phyloP scores from a whole-genome alignment of 495 filamentous ascomycete genomes.

The Aspergillus leporis region DNA sequence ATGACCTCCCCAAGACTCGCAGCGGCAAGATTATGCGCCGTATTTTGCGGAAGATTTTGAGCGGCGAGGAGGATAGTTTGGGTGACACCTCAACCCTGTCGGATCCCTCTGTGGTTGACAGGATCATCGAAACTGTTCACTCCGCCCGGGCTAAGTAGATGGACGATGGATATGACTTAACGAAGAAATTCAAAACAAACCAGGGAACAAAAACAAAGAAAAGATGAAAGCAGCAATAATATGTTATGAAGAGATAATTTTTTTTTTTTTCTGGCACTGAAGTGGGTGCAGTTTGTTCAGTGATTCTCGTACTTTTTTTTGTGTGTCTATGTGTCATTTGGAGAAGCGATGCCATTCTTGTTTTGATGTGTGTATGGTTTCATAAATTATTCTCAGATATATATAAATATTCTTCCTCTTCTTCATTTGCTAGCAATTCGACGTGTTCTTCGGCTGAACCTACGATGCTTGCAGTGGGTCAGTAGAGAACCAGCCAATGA shows the following conservation, averaged over 20 bases:
- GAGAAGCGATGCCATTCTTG: constrained; percentile 17
- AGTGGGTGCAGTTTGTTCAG: neutral
- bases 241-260: constrained; percentile 4
- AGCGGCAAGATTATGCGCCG: constrained; percentile 99
- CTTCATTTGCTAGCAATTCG: no score
- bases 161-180: constrained; percentile 26
- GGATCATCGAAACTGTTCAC: constrained; percentile 83
- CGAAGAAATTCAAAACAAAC: constrained; percentile 12
- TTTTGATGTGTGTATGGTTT: constrained; percentile 13
- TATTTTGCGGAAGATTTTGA: constrained; percentile 94
- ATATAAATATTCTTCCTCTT: neutral
- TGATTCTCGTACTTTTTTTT: no score
- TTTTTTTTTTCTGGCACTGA: constrained; percentile 4
- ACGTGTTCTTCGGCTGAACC: no score
- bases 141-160: constrained; percentile 54
- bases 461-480: no score
- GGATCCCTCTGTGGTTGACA: constrained; percentile 84
- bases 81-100: constrained; percentile 92
- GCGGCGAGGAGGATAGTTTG: constrained; percentile 93
- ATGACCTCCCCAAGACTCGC: constrained; percentile 93
- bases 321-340: constrained; percentile 2
- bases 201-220: constrained; percentile 4
- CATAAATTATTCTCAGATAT: constrained; percentile 1
- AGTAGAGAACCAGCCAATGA: no score
- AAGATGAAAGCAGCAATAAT: neutral